Base-by-base conservation (phyloP, 805 yeast genomes). In the Peterozyma toletana region DNA sequence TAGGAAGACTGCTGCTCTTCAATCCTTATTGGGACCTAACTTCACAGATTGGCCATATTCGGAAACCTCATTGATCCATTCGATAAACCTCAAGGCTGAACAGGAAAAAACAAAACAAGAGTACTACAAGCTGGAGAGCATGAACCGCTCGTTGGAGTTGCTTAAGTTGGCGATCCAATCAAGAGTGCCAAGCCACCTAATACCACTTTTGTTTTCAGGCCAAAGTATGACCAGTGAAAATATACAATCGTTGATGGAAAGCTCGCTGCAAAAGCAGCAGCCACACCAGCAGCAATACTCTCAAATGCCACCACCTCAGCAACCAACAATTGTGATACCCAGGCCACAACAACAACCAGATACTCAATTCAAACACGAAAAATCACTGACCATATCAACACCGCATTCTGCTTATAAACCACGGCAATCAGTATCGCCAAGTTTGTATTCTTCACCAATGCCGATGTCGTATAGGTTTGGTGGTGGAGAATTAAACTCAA, bases 21-120 rank as follows among this genome's bases (percentile, higher is more conserved):
- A 37, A 31, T 35, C 47, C 3, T 56, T 81, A 9, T 61, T 83
- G 33, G 89, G 88, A 1, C 66, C 77, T 3, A 67, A 73, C 30
- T 65, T 77, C 11, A 54, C 67, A 7, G 58, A 64, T 33, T 78
- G 83, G 75, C 78, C 80, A 0, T 71, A 66, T 53, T 64, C 82
- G 7, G 84, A 83, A 43, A 67, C 69, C 9, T 72, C 88, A 3
- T 68, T 81, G 29, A 58, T 68, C 21, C 77, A 75, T 49, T 80
- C 88, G 0, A 61, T 87, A 33, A 69, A 71, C 31, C 70, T 83
- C 30, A 70, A 79, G 42, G 59, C 77, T 2, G 89, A 87, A 57
- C 91, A 84, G 55, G 96, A 90, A 58, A 70, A 74, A 37, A 83
- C 96, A 1, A 83, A 83, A 50, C 96, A 89, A 58, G 93, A 84